A percentile compares a stretch with the other conserved stretches of the same genome.
phyloP scores from a whole-genome alignment of 148 eudicot genomes.

The Camellia lanceoleosa region DNA sequence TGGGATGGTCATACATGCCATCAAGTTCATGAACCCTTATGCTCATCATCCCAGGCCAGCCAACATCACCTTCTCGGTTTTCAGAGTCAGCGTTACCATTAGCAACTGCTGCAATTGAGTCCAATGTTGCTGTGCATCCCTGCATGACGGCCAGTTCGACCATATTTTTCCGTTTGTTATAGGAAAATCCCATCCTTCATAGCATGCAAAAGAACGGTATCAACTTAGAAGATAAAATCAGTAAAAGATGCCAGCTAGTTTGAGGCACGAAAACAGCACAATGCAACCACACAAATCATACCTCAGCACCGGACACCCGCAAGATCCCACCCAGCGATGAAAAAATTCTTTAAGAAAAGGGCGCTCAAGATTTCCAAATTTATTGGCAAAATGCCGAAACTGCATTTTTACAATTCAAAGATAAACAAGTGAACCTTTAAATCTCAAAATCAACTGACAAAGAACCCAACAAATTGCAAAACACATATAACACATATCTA shows the following conservation, averaged over 20 bases:
- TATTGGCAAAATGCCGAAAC: constrained; percentile 94
- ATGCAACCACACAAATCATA: constrained; percentile 25
- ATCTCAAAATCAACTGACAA: neutral
- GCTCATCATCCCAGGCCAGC: constrained; percentile 99
- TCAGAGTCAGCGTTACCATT: constrained; percentile 56
- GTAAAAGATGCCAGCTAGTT: constrained; percentile 1
- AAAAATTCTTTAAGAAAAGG: constrained; percentile 96
- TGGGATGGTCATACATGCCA: constrained; percentile 95
- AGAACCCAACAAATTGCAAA: neutral
- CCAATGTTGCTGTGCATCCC: constrained; percentile 75
- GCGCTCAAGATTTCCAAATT: constrained; percentile 95
- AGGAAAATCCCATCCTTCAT: constrained; percentile 88
- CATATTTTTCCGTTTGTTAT: constrained; percentile 86
- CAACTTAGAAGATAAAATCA: constrained; percentile 19
- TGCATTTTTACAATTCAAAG: constrained; percentile 28
- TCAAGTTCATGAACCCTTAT: constrained; percentile 95
- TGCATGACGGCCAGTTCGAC: constrained; percentile 78
- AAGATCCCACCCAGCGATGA: constrained; percentile 93
- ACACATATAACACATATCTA: neutral
- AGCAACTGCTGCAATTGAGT: constrained; percentile 29
- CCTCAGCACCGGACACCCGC: constrained; percentile 95
- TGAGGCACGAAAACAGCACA: constrained; percentile 9
- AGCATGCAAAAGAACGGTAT: constrained; percentile 13
- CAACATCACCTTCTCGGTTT: constrained; percentile 72
- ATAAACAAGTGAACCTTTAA: neutral